Base-by-base conservation (phyloP, 2,329 filamentous ascomycete species). In the Paecilomyces sp. region DNA sequence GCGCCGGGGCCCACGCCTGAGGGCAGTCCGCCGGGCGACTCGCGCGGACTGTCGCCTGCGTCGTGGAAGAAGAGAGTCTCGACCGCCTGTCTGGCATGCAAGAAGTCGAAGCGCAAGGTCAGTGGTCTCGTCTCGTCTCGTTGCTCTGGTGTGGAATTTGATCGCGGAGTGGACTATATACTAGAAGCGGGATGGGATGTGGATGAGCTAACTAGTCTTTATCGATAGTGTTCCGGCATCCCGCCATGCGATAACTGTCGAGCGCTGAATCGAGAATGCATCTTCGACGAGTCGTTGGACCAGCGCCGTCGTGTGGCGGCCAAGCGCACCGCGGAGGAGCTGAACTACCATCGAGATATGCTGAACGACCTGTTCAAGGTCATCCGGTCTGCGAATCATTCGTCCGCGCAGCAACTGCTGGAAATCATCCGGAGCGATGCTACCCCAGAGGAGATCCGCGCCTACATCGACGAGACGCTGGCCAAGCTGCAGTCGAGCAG, bases 271-370 rank as follows among this genome's bases (percentile, higher is more conserved):
- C 64, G 70, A 31, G 66, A 68, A 36, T 78, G 76, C 3, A 79
- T 87, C 30, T 82, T 87, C 68, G 86, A 88, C 67, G 82, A 85
- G 68, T 83, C 83, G 1, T 79, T 82, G 34, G 82, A 87, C 58
- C 84, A 84, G 8, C 71, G 76, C 11, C 72, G 74, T 3, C 72
- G 75, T 18, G 72, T 76, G 18, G 73, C 72, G 0, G 72, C 72
- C 9, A 78, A 77, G 60, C 67, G 74, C 8, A 76, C 74, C 3
- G 68, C 75, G 2, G 72, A 76, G 55, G 75, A 77, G 61, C 66
- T 77, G 15, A 67, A 67, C 55, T 74, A 76, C 56, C 73, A 76
- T 58, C 74, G 72, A 7, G 70, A 75, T 58, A 67, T 76, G 57
- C 64, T 76, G 0, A 69, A 74, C 34, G 72, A 74, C 55, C 65